Conservation (phyloP, 768 basidiomycete genomes). For the Lactarius akahatsu region DNA sequence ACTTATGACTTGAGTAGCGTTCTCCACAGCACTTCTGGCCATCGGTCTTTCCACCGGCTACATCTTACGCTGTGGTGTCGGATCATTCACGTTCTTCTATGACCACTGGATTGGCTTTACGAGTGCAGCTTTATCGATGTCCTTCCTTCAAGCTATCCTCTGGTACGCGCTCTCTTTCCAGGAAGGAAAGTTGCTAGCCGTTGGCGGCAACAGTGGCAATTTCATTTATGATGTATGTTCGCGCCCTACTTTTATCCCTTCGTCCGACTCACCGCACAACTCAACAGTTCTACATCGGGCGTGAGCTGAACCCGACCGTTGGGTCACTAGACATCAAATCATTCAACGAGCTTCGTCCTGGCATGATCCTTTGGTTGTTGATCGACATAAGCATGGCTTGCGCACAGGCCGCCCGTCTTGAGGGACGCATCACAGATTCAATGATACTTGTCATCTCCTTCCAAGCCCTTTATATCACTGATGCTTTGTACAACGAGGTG, state of each 20-base stretch:
- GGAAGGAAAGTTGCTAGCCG: conserved; percentile 69
- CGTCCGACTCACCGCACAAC: neutral
- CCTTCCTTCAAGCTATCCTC: conserved; percentile 66
- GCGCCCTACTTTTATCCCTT: neutral
- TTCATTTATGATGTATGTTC: conserved; percentile 82
- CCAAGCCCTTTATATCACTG: conserved; percentile 84
- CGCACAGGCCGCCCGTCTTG: conserved; percentile 81
- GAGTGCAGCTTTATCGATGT: conserved; percentile 79
- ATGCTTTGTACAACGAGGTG: conserved; percentile 90
- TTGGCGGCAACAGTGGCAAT: conserved; percentile 91
- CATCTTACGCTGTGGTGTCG: conserved; percentile 71
- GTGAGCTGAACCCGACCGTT: conserved; percentile 87
- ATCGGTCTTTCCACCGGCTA: conserved; percentile 69
- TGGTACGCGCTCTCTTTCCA: conserved; percentile 74
- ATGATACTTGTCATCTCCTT: conserved; percentile 88
- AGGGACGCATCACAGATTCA: conserved; percentile 79
- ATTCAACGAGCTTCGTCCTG: conserved; percentile 82
- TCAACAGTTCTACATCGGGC: conserved; percentile 86
- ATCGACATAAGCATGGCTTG: conserved; percentile 90
- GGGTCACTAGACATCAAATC: conserved; percentile 74
- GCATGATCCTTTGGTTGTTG: conserved; percentile 89
- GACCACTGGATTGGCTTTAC: conserved; percentile 89
- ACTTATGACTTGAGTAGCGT: conserved; percentile 49
- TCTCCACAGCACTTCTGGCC: conserved; percentile 81
- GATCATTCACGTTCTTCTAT: conserved; percentile 86